Evolutionary conservation across 331 rosid genomes (phyloP).

Genomic region (Quercus tomentella): DNA sequence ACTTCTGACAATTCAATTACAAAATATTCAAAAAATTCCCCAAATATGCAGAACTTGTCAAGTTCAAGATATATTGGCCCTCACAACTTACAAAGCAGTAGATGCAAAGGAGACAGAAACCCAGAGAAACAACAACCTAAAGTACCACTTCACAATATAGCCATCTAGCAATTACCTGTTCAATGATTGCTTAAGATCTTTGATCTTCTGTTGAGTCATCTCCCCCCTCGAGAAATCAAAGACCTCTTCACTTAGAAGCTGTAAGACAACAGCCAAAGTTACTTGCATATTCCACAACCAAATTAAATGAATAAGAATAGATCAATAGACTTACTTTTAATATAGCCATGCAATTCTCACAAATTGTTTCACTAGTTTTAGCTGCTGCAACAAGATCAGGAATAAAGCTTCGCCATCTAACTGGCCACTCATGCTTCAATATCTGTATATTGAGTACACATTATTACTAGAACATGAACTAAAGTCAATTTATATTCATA

Average conservation of each 20-base stretch:
- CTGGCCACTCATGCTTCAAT: slow-evolving; percentile 99
- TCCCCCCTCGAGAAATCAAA: slow-evolving; percentile 99
- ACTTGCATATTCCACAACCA: slow-evolving; percentile 5
- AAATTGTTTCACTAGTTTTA: slow-evolving; percentile 94
- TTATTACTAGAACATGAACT: not conserved
- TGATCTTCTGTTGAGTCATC: slow-evolving; percentile 96
- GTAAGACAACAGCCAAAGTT: slow-evolving; percentile 23
- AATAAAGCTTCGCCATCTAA: slow-evolving; percentile 86
- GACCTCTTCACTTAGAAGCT: slow-evolving; percentile 99
- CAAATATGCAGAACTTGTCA: not conserved
- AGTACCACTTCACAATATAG: not conserved
- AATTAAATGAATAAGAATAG: not conserved
- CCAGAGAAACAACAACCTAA: not conserved
- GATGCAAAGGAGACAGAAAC: not conserved
- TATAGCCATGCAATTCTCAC: slow-evolving; percentile 99
- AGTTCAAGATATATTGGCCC: not conserved
- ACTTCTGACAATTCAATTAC: not conserved
- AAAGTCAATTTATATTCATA: not conserved
- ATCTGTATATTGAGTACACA: slow-evolving; percentile 43
- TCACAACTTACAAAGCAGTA: not conserved
- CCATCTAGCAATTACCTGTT: slow-evolving; percentile 56
- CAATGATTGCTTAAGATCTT: slow-evolving; percentile 94
- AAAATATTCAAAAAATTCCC: no score
- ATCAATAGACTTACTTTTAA: slow-evolving; percentile 63
- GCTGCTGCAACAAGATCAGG: slow-evolving; percentile 97